A percentile compares a stretch with the other conserved stretches of the same genome.
Evolutionary conservation across 179 eudicot genomes (phyloP).

Genomic region (Amaranthus tricolor): DNA sequence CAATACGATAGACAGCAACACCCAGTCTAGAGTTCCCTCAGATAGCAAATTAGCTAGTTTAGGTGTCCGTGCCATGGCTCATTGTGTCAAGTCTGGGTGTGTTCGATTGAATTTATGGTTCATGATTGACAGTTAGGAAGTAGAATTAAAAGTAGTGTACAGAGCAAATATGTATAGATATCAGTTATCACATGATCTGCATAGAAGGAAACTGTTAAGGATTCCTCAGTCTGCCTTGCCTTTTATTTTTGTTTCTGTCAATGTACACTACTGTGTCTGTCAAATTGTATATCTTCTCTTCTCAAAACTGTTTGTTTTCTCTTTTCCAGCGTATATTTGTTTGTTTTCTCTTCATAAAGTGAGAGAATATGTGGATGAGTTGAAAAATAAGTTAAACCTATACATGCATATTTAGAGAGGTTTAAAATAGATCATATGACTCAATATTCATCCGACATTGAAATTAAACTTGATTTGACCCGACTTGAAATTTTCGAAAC

Average conservation of each 20-base stretch:
- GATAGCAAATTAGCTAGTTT: background rate
- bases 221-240: background rate
- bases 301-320: background rate
- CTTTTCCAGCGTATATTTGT: too few species aligned
- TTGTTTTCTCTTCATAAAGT: too few species aligned
- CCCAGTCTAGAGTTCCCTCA: background rate
- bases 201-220: background rate
- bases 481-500: too few species aligned
- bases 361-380: too few species aligned
- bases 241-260: background rate
- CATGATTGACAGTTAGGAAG: constrained; percentile 1
- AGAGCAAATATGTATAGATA: constrained; percentile 6
- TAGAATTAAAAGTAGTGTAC: constrained; percentile 11
- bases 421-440: too few species aligned
- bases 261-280: background rate
- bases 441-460: too few species aligned
- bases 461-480: too few species aligned
- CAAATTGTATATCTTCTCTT: background rate
- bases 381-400: too few species aligned
- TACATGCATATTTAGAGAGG: too few species aligned
- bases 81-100: background rate
- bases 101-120: background rate
- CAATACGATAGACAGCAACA: background rate
- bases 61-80: background rate
- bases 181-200: background rate